These are phyloP conservation scores for Colletotrichum trifolii DNA, from an alignment of 2,329 filamentous ascomycete species.

Conservation along the genomic window DNA sequence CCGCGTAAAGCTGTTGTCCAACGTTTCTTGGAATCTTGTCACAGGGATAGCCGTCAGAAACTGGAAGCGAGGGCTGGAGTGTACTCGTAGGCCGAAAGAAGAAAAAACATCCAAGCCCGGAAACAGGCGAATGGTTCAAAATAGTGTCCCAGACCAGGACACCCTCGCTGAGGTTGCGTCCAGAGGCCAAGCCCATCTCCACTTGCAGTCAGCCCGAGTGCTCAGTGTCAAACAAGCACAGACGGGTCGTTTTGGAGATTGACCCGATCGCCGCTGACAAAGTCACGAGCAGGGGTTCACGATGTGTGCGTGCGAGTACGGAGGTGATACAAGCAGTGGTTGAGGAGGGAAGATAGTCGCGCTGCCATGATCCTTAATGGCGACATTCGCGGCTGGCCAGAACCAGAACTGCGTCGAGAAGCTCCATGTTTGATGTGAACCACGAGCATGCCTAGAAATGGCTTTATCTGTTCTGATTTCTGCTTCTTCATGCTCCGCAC, in stretches of 20 bases:
- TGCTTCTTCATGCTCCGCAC: slow-evolving; percentile 7
- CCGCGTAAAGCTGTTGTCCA: no score
- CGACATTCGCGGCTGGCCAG: not conserved
- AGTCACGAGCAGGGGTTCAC: slow-evolving; percentile 2
- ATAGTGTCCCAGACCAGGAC: slow-evolving; percentile 9
- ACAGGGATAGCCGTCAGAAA: no score
- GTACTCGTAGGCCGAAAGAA: not conserved
- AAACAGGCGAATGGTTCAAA: not conserved
- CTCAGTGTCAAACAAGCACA: slow-evolving; percentile 29
- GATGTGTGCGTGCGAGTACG: not conserved
- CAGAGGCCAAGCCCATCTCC: slow-evolving; percentile 6
- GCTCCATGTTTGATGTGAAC: slow-evolving; percentile 4
- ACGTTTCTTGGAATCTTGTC: no score
- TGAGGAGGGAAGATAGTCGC: not conserved
- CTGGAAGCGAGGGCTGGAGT: not conserved
- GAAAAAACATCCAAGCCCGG: not conserved
- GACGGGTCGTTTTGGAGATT: slow-evolving; percentile 1
- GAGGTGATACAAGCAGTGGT: no score
- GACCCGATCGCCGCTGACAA: slow-evolving; percentile 17
- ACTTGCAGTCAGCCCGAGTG: not conserved
- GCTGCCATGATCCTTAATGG: not conserved
- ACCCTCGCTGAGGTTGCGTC: slow-evolving; percentile 16
- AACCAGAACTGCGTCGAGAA: not conserved
- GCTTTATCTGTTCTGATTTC: not conserved
- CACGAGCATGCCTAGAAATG: slow-evolving; percentile 13